These are phyloP conservation scores for Thinopyrum elongatum DNA, from an alignment of 176 grass and related monocot species.

Conservation along the genomic window DNA sequence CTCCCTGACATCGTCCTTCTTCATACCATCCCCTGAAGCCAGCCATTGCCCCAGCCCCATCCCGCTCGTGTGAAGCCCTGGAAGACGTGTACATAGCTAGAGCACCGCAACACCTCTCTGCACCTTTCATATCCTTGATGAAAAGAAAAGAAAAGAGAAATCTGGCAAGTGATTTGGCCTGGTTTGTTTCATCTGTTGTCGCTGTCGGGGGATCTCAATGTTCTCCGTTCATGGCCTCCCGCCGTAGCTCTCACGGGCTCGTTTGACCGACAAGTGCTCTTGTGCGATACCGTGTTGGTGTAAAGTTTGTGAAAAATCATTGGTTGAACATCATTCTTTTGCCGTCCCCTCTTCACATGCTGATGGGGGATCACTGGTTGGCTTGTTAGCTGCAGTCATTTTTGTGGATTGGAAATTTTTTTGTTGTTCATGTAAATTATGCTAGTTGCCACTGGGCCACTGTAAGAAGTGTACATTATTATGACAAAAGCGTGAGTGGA, in stretches of 20 bases:
- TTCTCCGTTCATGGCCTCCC: neutral
- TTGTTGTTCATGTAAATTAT: neutral
- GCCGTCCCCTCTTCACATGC: neutral
- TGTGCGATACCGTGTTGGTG: constrained; percentile 20
- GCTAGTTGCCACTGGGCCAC: neutral
- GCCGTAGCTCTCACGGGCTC: neutral
- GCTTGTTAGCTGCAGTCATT: constrained; percentile 24
- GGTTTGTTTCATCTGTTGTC: neutral
- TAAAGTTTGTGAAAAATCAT: constrained; percentile 33
- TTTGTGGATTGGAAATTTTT: constrained; percentile 28
- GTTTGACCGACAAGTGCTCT: constrained; percentile 22
- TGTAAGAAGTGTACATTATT: constrained; percentile 28
- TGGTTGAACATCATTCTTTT: constrained; percentile 33
- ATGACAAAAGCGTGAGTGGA: neutral
- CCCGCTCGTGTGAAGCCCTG: constrained; percentile 36
- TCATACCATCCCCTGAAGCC: constrained; percentile 34
- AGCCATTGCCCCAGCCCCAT: constrained; percentile 35
- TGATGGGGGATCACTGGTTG: neutral
- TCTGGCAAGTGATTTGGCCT: neutral
- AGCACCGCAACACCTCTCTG: constrained; percentile 15
- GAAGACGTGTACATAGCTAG: constrained; percentile 31
- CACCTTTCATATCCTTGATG: neutral
- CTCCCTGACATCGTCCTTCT: constrained; percentile 74
- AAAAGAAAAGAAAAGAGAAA: neutral
- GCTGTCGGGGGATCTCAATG: neutral